Percentiles rank a stretch among this genome's conserved stretches.
phyloP scores from a whole-genome alignment of 2,329 filamentous ascomycete genomes.

The Botryosphaeria agaves region DNA sequence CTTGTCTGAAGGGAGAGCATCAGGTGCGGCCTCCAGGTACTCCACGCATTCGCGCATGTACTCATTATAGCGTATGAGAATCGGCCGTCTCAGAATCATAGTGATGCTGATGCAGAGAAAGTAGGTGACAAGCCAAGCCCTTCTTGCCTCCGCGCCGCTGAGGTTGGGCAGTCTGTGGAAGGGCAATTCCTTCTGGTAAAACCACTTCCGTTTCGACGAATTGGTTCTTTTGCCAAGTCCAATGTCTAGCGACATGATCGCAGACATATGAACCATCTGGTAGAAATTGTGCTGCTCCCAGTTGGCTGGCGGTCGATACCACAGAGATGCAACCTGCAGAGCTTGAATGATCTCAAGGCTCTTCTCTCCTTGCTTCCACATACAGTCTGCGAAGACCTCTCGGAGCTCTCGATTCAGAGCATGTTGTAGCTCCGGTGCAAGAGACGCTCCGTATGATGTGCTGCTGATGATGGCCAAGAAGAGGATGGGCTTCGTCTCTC shows the following conservation, averaged over 20 bases:
- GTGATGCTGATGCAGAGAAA: constrained; percentile 40
- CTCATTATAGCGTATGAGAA: constrained; percentile 41
- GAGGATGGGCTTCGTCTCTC: constrained; percentile 39
- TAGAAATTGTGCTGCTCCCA: constrained; percentile 84
- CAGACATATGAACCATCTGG: constrained; percentile 66
- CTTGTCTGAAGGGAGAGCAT: constrained; percentile 38
- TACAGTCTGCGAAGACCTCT: constrained; percentile 57
- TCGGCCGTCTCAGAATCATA: constrained; percentile 39
- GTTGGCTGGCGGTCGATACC: constrained; percentile 71
- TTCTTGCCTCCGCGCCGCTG: constrained; percentile 37
- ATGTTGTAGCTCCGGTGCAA: constrained; percentile 44
- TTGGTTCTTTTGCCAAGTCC: constrained; percentile 47
- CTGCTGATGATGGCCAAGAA: constrained; percentile 40
- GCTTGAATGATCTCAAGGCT: constrained; percentile 70
- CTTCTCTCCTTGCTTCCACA: constrained; percentile 63
- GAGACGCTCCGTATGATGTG: constrained; percentile 31
- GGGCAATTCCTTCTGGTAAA: constrained; percentile 14
- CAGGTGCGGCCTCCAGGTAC: constrained; percentile 36
- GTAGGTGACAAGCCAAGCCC: constrained; percentile 44
- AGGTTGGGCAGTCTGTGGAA: constrained; percentile 21
- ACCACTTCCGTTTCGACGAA: constrained; percentile 16
- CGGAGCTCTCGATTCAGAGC: constrained; percentile 59
- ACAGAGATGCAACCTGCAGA: constrained; percentile 56
- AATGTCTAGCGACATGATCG: constrained; percentile 68
- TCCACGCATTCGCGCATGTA: constrained; percentile 47